Percentiles rank a stretch among this genome's conserved stretches.
Conservation (phyloP, 2,329 filamentous ascomycete genomes). For the Colletotrichum trifolii region DNA sequence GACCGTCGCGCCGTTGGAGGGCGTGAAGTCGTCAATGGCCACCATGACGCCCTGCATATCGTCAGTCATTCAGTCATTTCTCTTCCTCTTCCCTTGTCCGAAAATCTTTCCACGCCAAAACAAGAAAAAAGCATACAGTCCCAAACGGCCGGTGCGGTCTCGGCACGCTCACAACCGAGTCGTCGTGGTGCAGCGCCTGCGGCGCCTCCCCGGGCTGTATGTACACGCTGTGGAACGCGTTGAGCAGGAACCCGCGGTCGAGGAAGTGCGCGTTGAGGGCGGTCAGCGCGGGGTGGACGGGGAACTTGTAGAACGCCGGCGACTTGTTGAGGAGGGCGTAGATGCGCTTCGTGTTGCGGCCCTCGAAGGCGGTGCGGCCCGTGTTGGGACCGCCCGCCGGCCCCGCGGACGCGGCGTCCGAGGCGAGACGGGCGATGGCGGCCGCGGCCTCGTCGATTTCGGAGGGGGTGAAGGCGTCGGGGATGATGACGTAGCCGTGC, state of each 20-base stretch:
- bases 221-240: constrained; percentile 49
- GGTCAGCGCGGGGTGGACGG: constrained; percentile 46
- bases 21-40: constrained; percentile 46
- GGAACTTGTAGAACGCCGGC: constrained; percentile 50
- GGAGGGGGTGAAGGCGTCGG: constrained; percentile 43
- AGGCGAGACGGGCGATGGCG: constrained; percentile 41
- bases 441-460: constrained; percentile 43
- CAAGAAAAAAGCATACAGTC: constrained; percentile 37
- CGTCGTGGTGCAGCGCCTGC: constrained; percentile 51
- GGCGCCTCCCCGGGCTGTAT: constrained; percentile 51
- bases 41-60: constrained; percentile 42
- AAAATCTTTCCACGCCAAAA: too few relatives aligned
- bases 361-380: constrained; percentile 52
- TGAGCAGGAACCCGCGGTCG: constrained; percentile 49
- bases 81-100: not conserved
- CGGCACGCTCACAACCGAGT: constrained; percentile 44
- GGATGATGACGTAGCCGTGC: constrained; percentile 50
- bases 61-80: not conserved
- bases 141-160: constrained; percentile 49
- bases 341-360: constrained; percentile 49
- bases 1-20: constrained; percentile 48
- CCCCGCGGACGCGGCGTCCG: constrained; percentile 38
- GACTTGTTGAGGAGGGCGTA: constrained; percentile 53
- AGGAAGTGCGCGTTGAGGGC: constrained; percentile 53
- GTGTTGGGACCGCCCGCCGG: constrained; percentile 36